Evolutionary conservation across 352 stramenopile species (phyloP), one percentile per base, ranked within the genome.

Genomic region (Aphanomyces cochlioides): DNA sequence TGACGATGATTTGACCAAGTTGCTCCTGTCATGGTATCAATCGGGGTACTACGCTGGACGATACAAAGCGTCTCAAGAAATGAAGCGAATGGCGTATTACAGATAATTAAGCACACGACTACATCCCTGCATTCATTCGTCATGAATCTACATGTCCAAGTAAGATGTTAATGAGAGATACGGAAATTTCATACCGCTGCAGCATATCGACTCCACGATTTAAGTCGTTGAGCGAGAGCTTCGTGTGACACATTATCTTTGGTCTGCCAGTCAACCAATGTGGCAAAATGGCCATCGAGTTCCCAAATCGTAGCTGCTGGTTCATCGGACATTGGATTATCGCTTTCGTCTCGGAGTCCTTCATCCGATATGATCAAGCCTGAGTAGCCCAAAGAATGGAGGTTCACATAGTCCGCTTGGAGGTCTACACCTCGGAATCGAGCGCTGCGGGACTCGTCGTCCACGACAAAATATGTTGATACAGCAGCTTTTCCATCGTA

Each of bases 1-100:
- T 5, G 59, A 67, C 17, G 83, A 92, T 37, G 83, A 86, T 3
- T 69, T 94, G 19, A 79, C 87, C 6, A 92, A 89, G 41, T 47
- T 92, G 57, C 75, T 92, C 7, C 74, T 94, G 60, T 78, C 87
- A n/a, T 94, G 87, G 85, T 94, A 92, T 75, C 85, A 92, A 66
- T 92, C 83, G 17, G 87, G 84, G 58, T 94, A 92, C 72, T 90
- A 90, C 65, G 91, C 84, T 1, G 85, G 85, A 5, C 78, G 85
- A 50, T 92, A 87, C 69, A 82, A 91, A 76, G 83, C 83, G 4
- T 85, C 89, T 57, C 84, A 90, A 66, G 84, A 92, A 69, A 90
- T 90, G 80, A 85, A 80, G 56, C 67, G 43, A 36, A 17, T 37
- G 54, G 28, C 39, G 15, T 61, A 61, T 61, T 37, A n/a, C 54